A percentile compares a stretch with the other conserved stretches of the same genome.
These are phyloP conservation scores for Helenozyma rhizophorensis DNA, from an alignment of 805 yeast genomes.

Conservation along the genomic window DNA sequence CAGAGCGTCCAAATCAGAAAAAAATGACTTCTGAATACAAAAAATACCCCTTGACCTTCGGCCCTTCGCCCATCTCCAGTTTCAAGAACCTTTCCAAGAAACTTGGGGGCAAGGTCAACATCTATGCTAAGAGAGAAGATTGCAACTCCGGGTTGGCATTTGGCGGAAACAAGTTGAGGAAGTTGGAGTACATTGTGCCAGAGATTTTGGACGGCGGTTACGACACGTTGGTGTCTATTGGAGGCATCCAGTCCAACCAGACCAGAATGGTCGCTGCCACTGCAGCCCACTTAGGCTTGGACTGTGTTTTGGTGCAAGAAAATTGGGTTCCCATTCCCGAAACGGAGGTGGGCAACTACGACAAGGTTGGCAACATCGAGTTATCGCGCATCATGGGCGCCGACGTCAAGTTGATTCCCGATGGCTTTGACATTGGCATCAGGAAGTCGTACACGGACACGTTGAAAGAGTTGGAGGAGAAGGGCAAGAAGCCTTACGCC, in stretches of 20 bases:
- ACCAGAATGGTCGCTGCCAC: constrained; percentile 6
- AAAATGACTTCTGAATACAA: constrained; percentile 3
- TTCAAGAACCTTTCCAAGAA: constrained; percentile 3
- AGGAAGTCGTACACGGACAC: constrained; percentile 4
- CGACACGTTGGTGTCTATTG: constrained; percentile 5
- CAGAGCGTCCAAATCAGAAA: too few species aligned
- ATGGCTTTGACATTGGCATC: constrained; percentile 6
- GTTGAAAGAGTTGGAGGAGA: constrained; percentile 2
- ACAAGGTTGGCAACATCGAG: constrained; percentile 5
- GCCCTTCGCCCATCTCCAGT: constrained; percentile 3
- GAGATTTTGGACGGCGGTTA: constrained; percentile 4
- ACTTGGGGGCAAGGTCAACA: constrained; percentile 4
- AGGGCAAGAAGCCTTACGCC: constrained; percentile 6
- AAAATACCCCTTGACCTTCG: constrained; percentile 4
- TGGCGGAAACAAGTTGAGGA: constrained; percentile 5
- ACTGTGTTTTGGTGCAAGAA: constrained; percentile 5
- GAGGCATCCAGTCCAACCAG: constrained; percentile 5
- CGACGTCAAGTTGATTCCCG: constrained; percentile 5
- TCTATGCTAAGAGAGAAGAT: constrained; percentile 5
- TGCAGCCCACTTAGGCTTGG: constrained; percentile 5
- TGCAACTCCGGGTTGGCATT: constrained; percentile 6
- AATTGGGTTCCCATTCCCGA: constrained; percentile 5
- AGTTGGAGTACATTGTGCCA: constrained; percentile 5
- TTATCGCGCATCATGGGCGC: constrained; percentile 6
- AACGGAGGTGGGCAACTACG: constrained; percentile 3